These are phyloP conservation scores for Ceratocystis harringtonii DNA, from an alignment of 2,329 filamentous ascomycete species.

Conservation along the genomic window DNA sequence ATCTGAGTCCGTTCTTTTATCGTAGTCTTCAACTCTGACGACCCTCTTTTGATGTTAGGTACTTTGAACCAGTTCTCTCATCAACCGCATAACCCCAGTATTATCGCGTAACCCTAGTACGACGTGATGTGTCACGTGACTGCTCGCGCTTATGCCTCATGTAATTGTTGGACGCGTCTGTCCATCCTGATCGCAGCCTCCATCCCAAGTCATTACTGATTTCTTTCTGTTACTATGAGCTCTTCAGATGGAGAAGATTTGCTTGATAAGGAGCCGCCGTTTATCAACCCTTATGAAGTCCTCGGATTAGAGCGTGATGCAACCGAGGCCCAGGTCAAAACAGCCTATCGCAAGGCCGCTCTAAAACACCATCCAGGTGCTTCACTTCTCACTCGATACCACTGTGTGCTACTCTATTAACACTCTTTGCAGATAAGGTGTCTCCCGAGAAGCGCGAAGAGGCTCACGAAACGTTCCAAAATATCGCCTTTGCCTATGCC, in stretches of 20 bases:
- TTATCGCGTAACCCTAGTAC: too few species aligned
- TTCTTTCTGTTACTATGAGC: neutral
- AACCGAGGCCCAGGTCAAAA: conserved; percentile 66
- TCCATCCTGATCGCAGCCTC: too few species aligned
- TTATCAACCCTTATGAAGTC: conserved; percentile 63
- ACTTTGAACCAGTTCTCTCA: too few species aligned
- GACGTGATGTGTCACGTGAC: neutral
- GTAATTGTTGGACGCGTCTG: too few species aligned
- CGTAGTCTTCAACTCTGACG: too few species aligned
- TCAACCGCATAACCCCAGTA: too few species aligned
- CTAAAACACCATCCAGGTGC: conserved; percentile 74
- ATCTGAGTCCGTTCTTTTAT: too few species aligned
- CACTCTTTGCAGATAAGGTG: conserved; percentile 54
- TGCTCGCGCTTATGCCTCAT: too few species aligned
- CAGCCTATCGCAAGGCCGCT: conserved; percentile 80
- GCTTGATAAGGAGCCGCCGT: conserved; percentile 41
- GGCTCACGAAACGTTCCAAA: conserved; percentile 72
- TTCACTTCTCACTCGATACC: conserved; percentile 16
- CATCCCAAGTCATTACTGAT: too few species aligned
- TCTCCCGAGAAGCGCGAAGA: conserved; percentile 48
- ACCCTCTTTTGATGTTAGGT: too few species aligned
- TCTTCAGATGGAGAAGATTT: conserved; percentile 5
- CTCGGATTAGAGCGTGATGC: conserved; percentile 57
- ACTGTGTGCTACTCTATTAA: neutral
- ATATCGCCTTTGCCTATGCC: conserved; percentile 85